phyloP scores from a whole-genome alignment of 495 filamentous ascomycete genomes.

The Pyrenopolyporus hunteri region DNA sequence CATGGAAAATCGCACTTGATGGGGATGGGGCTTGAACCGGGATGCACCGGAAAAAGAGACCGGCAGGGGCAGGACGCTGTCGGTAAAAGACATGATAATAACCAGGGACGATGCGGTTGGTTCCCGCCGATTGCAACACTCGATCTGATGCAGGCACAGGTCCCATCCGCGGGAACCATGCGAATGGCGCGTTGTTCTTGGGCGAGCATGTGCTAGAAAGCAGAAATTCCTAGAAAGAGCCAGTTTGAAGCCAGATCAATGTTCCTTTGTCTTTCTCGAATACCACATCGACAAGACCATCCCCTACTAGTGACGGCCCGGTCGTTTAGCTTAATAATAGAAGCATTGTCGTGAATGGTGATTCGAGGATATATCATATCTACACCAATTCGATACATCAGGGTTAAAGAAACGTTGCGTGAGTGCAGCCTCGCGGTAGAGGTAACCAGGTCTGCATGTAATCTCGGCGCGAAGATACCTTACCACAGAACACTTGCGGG shows the following conservation, averaged over 20 bases:
- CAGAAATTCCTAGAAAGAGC: not conserved
- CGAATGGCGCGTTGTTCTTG: slow-evolving; percentile 16
- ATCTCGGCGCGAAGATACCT: not conserved
- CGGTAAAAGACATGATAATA: slow-evolving; percentile 36
- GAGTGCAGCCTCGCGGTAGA: not conserved
- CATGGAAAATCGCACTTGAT: not conserved
- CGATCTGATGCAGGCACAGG: slow-evolving; percentile 35
- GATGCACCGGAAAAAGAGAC: slow-evolving; percentile 33
- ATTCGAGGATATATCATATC: not conserved
- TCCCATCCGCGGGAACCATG: slow-evolving; percentile 12
- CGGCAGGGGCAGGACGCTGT: slow-evolving; percentile 17
- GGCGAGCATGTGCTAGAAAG: slow-evolving; percentile 13
- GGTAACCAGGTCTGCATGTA: not conserved
- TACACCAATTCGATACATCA: not conserved
- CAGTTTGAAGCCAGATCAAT: slow-evolving; percentile 13
- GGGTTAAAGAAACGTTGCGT: not conserved
- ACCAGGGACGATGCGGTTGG: slow-evolving; percentile 29
- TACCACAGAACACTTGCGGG: not conserved
- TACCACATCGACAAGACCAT: slow-evolving; percentile 13
- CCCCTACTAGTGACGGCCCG: slow-evolving; percentile 10
- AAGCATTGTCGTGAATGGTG: not conserved
- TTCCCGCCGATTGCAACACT: slow-evolving; percentile 35
- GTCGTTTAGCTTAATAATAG: slow-evolving; percentile 5
- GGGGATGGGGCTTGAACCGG: slow-evolving; percentile 24
- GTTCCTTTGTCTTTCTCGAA: not conserved